These are phyloP conservation scores for Penicillium sp. DNA, from an alignment of 2,329 filamentous ascomycete species.

Conservation along the genomic window DNA sequence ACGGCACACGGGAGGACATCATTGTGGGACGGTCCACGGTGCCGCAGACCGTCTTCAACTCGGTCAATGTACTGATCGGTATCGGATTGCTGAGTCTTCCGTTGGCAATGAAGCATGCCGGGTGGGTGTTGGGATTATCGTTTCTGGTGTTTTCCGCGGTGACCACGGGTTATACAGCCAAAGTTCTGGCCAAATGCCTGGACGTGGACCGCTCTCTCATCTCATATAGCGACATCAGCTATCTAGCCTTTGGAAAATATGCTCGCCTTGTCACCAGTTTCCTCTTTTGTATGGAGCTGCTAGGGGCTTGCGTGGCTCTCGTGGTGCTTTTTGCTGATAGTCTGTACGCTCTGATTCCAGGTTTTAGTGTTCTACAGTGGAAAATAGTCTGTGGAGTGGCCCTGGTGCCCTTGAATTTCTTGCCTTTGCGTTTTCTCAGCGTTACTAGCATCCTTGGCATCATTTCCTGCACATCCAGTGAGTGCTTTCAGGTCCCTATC, in stretches of 20 bases:
- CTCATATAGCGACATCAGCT: slow-evolving; percentile 91
- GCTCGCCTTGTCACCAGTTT: slow-evolving; percentile 78
- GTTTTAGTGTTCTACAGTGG: slow-evolving; percentile 66
- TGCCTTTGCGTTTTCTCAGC: slow-evolving; percentile 76
- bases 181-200: slow-evolving; percentile 79
- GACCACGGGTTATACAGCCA: slow-evolving; percentile 80
- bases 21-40: slow-evolving; percentile 92
- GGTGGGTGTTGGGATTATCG: slow-evolving; percentile 76
- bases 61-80: slow-evolving; percentile 86
- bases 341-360: slow-evolving; percentile 71
- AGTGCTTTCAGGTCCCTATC: slow-evolving; percentile 38
- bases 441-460: slow-evolving; percentile 94
- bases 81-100: slow-evolving; percentile 86
- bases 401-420: slow-evolving; percentile 75
- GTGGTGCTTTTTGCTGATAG: slow-evolving; percentile 93
- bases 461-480: slow-evolving; percentile 79
- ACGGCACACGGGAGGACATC: slow-evolving; percentile 76
- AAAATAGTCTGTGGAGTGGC: slow-evolving; percentile 78
- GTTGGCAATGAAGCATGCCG: slow-evolving; percentile 78
- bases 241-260: slow-evolving; percentile 77
- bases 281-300: slow-evolving; percentile 79
- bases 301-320: slow-evolving; percentile 83
- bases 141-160: slow-evolving; percentile 70
- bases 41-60: slow-evolving; percentile 94
- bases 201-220: slow-evolving; percentile 79